Evolutionary conservation across 208 protist genomes (phyloP).

Genomic region (Leishmania guyanensis): DNA sequence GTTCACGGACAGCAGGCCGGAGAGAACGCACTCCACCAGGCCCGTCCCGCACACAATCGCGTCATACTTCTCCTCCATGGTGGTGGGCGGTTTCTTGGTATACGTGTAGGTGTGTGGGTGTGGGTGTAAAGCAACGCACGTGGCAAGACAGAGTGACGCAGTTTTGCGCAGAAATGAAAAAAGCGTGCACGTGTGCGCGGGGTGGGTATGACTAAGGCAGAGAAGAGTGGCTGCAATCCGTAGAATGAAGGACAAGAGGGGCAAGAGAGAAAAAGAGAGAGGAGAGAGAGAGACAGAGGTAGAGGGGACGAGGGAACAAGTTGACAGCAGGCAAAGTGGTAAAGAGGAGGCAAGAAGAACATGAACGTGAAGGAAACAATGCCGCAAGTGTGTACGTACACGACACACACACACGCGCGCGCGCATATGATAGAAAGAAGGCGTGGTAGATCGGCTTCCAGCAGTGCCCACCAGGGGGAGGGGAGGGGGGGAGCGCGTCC

Average conservation of each 20-base stretch:
- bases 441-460: neutral
- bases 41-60: constrained; percentile 99
- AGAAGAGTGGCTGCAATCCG: neutral
- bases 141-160: too few species aligned
- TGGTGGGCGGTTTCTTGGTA: neutral
- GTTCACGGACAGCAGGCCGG: constrained; percentile 93
- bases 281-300: neutral
- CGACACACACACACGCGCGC: neutral
- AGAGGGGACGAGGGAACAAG: neutral
- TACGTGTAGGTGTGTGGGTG: neutral
- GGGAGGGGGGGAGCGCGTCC: neutral
- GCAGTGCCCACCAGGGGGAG: neutral
- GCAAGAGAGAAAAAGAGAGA: neutral
- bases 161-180: neutral
- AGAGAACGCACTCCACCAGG: constrained; percentile 99
- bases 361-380: neutral
- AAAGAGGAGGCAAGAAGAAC: neutral
- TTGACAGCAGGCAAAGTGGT: too few species aligned
- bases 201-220: neutral
- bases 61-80: constrained; percentile 93
- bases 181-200: neutral
- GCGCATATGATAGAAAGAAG: neutral
- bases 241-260: neutral
- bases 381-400: neutral
- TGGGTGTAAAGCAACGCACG: neutral